Evolutionary conservation across 2,329 filamentous ascomycete species (phyloP), one percentile per base, ranked within the genome.

Genomic region (Fusarium siculi): DNA sequence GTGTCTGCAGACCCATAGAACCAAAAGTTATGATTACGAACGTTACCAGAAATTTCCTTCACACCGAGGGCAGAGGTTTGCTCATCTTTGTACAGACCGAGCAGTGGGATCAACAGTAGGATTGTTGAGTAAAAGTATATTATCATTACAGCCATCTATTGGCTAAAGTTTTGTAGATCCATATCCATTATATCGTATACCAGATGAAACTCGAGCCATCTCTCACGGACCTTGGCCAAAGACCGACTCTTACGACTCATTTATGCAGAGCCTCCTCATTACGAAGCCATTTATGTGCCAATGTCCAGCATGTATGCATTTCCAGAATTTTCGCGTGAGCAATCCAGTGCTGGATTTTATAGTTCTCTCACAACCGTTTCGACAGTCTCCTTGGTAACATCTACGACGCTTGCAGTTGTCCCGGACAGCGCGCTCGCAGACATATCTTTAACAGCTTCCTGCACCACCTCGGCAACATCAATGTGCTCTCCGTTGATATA

Each of bases 401-500:
- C 75, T 44, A 73, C 72, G 30, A 74, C 75, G 23, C 75, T 76
- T 43, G 67, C 71, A 21, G 76, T 74, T 32, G 77, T 77, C 18
- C 72, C 80, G 10, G 74, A 75, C 34, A 81, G 72, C 42, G 78
- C 77, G 44, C 78, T 77, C 43, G 76, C 78, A 30, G 80, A 77
- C 50, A 80, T 78, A 36, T 79, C 79, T 72, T 77, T 79, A 44
- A 82, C 76, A 18, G 77, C 79, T 52, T 81, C 78, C 21, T 79
- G 75, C 36, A 81, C 79, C 23, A 78, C 79, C 28, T 77, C 78
- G 7, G 75, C 85, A 47, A 87, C 83, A 65, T 87, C 85, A 66
- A 86, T 87, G 76, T 90, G 88, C 80, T 97, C 95, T 76, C 96
- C 96, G 74, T 92, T 92, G 82, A 94, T 93, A 87, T 99, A 99